Base-by-base conservation (phyloP, 1,284 basidiomycete genomes). In the Rhodotorula sp. region DNA sequence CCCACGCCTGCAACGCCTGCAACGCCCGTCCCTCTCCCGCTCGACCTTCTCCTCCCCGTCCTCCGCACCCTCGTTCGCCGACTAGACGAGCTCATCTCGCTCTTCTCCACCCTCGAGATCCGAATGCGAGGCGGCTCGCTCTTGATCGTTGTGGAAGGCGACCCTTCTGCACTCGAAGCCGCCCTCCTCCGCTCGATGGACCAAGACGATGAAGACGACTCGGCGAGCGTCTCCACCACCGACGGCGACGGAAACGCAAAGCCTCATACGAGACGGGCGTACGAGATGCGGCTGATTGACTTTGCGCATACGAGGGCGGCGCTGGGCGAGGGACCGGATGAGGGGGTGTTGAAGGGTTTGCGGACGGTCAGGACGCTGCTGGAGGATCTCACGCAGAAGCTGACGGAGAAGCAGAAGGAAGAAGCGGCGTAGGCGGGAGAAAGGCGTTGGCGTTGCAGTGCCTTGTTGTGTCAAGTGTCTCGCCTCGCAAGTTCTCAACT, bases 131-230 rank as follows among this genome's bases (percentile, higher is more conserved):
- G 90, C 8, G 85, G 84, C 30, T 93, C 90, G 71, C 78, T 96
- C 52, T 81, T 98, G 59, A 83, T 97, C 58, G 82, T 94, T 20
- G 95, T 94, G 78, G 94, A 97, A 79, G 91, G 88, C 0, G 85
- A 89, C 71, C 80, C 81, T 70, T 78, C 72, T 20, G 79, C 82
- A 13, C 83, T 87, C 10, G 78, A 79, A 40, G 77, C 79, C n/a
- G 81, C 64, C 80, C 81, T 84, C 69, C 34, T 81, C 80, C 26
- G 85, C 84, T 2, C 81, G 81, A 40, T 70, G 69, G 40, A 82
- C 2, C n/a, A n/a, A n/a, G 75, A 80, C 5, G 81, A 81, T 0
- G 82, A 82, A 0, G 82, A 82, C 4, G 74, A 74, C 26, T 70
- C 7, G 77, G 79, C 6, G 64, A 59, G 47, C 52, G 57, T 60